Base-by-base conservation (phyloP, 2,329 filamentous ascomycete genomes). In the Calonectria hongkongensis region DNA sequence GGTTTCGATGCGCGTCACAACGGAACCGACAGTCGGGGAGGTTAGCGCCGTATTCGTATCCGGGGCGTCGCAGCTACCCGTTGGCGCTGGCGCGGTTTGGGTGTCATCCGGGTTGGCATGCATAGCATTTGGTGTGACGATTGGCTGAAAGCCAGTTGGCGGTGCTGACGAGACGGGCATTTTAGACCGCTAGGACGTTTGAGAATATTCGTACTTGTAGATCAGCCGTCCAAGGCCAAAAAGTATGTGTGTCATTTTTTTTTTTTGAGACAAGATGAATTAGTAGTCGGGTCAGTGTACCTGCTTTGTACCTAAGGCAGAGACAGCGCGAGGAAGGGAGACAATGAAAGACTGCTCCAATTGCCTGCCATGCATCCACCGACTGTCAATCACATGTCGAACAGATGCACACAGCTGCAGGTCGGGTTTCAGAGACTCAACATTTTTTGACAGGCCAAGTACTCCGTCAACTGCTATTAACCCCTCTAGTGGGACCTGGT, bases 1-100 rank as follows among this genome's bases (percentile, higher is more conserved):
- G 47, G 74, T 73, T 65, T 86, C 85, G n/a, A 87, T 85, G 51
- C 81, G 79, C 56, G 81, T 72, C 30, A 85, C 75, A 8, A 83
- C 75, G 2, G 68, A 70, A 12, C 81, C 83, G 18, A 78, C 71
- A 30, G 64, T 69, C 13, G 65, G 41, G 48, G 39, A 45, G 27
- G 27, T 66, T 33, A 33, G 39, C 43, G 47, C 74, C 75, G 75
- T 79, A 79, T 80, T 79, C 77, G 76, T 76, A 79, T 80, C 70
- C 56, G 68, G 43, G 56, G 62, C 41, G 36, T 73, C 41, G 39
- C 36, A 63, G 27, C n/a, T 21, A 41, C 21, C 6, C 36, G 21
- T 4, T 43, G 51, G 18, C 27, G 70, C 39, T 68, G 60, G 67
- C 63, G 47, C 51, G 62, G 28, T 33, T 45, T 54, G 27, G 48